Evolutionary conservation across 768 basidiomycete species (phyloP).

Genomic region (Leccinum incarnatum): DNA sequence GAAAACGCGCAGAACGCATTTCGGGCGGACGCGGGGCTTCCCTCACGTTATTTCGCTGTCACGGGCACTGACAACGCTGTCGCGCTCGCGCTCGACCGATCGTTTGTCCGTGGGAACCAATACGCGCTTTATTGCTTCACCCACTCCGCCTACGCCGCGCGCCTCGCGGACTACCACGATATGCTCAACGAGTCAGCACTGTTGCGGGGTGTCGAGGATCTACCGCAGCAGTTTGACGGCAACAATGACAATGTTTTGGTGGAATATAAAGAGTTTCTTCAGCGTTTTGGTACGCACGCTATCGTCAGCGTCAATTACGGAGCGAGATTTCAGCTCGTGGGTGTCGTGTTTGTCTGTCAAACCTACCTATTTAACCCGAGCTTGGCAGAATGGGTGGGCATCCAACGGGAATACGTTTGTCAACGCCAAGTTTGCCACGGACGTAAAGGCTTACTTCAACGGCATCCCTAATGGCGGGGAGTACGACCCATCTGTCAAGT

Average conservation of each 20-base stretch:
- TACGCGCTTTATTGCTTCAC: constrained; percentile 3
- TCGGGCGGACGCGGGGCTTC: not conserved
- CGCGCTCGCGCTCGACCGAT: not conserved
- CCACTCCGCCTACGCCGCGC: not conserved
- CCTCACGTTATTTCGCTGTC: constrained; percentile 5
- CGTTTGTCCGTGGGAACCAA: not conserved
- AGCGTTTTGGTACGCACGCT: constrained; percentile 3
- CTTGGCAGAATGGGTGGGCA: constrained; percentile 2
- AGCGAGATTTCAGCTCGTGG: constrained; percentile 3
- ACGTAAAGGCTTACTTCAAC: constrained; percentile 4
- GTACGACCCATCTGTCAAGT: constrained; percentile 1
- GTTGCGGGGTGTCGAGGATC: constrained; percentile 1
- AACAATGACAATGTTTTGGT: not conserved
- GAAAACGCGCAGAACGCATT: not conserved
- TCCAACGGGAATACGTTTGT: not conserved
- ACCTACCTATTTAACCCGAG: not conserved
- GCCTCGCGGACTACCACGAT: constrained; percentile 1
- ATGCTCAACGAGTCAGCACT: constrained; percentile 2
- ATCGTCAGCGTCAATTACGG: constrained; percentile 4
- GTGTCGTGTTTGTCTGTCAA: not conserved
- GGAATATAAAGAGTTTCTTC: not conserved
- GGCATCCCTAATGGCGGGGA: constrained; percentile 3
- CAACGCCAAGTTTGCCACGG: constrained; percentile 1
- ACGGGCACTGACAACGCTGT: constrained; percentile 1
- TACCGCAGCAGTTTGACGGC: not conserved